Evolutionary conservation across 352 stramenopile genomes (phyloP).

Genomic region (Bremia lactucae): DNA sequence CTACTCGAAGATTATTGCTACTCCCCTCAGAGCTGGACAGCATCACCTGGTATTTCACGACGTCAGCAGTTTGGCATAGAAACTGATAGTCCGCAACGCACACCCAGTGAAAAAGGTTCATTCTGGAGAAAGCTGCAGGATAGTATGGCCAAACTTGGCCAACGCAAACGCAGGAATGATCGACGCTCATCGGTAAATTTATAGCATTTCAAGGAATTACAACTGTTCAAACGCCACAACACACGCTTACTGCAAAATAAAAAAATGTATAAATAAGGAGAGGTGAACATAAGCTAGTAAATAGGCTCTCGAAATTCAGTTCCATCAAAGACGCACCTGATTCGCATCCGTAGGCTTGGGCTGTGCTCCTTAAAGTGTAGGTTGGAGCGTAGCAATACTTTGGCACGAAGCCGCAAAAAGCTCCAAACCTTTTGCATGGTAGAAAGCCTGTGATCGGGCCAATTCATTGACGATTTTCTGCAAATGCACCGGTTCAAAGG

Average conservation of each 20-base stretch:
- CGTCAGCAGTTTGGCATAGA: slow-evolving; percentile 68
- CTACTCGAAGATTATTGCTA: slow-evolving; percentile 75
- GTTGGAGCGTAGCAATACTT: slow-evolving; percentile 27
- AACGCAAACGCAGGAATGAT: slow-evolving; percentile 45
- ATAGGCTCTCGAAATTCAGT: too few species aligned
- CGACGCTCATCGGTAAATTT: slow-evolving; percentile 12
- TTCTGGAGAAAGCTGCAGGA: slow-evolving; percentile 74
- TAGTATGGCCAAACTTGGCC: slow-evolving; percentile 53
- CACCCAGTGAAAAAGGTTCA: slow-evolving; percentile 27
- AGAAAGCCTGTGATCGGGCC: slow-evolving; percentile 60
- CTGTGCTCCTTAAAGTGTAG: slow-evolving; percentile 8
- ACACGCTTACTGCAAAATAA: too few species aligned
- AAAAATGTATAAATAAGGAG: too few species aligned
- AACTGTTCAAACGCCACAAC: too few species aligned
- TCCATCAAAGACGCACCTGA: background rate
- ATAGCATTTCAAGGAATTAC: too few species aligned
- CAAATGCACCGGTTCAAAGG: background rate
- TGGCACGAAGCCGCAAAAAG: slow-evolving; percentile 48
- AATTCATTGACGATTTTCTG: slow-evolving; percentile 72
- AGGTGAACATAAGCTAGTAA: too few species aligned
- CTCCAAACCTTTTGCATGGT: slow-evolving; percentile 69
- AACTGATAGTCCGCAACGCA: slow-evolving; percentile 35
- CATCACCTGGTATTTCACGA: slow-evolving; percentile 51
- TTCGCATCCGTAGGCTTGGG: slow-evolving; percentile 3
- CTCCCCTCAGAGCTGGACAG: slow-evolving; percentile 76